These are phyloP conservation scores for Gyromitra esculenta DNA, from an alignment of 2,329 filamentous ascomycete species.

Conservation along the genomic window DNA sequence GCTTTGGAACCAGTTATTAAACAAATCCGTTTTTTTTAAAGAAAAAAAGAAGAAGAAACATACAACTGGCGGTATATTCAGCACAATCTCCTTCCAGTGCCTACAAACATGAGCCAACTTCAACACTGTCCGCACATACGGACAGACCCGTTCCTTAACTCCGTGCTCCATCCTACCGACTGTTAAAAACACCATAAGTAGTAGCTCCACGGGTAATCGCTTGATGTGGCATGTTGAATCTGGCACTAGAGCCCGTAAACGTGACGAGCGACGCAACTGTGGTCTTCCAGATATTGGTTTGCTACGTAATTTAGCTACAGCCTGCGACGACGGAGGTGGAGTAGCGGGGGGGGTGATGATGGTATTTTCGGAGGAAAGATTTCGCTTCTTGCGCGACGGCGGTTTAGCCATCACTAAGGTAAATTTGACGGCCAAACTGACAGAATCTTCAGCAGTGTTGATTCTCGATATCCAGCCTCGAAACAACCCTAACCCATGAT, in stretches of 20 bases:
- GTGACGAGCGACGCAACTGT: constrained; percentile 27
- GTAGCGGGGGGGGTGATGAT: neutral
- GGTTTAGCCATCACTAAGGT: constrained; percentile 17
- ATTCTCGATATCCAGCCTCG: constrained; percentile 4
- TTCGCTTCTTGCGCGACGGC: constrained; percentile 8
- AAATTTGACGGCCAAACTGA: constrained; percentile 15
- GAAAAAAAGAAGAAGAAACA: neutral
- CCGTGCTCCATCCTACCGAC: constrained; percentile 20
- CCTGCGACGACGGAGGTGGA: neutral
- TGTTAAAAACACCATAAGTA: constrained; percentile 30
- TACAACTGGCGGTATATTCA: constrained; percentile 28
- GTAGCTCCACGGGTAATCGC: constrained; percentile 20
- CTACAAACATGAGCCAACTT: constrained; percentile 35
- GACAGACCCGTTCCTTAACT: constrained; percentile 20
- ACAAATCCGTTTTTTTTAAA: neutral
- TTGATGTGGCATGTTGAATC: constrained; percentile 21
- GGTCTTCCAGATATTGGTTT: neutral
- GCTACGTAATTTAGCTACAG: neutral
- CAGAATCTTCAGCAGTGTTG: neutral
- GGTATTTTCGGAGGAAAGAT: neutral
- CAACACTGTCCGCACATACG: constrained; percentile 19
- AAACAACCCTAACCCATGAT: constrained; percentile 31
- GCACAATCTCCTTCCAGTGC: constrained; percentile 17
- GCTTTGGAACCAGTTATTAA: constrained; percentile 1
- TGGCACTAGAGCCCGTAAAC: constrained; percentile 11